phyloP scores from a whole-genome alignment of 352 stramenopile species.

The Hyaloperonospora brassicae region DNA sequence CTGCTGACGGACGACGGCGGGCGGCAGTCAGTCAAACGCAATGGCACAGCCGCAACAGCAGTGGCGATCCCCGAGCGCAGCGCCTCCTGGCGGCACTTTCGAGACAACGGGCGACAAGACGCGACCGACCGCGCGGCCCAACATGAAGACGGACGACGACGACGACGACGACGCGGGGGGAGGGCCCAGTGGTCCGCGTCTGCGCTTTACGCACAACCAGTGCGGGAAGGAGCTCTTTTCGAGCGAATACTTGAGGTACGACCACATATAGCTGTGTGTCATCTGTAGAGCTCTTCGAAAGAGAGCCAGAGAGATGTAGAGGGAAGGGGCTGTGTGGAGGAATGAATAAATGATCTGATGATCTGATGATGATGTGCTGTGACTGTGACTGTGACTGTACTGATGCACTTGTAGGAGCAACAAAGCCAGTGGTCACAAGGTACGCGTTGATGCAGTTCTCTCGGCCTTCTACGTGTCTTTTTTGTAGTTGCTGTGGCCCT shows the following conservation, averaged over 20 bases:
- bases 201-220: constrained; percentile 57
- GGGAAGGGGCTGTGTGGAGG: no score
- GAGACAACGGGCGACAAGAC: no score
- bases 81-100: not conserved
- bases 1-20: no score
- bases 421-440: constrained; percentile 78
- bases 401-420: constrained; percentile 47
- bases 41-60: constrained; percentile 11
- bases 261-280: not conserved
- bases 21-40: constrained; percentile 5
- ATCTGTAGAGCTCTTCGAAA: not conserved
- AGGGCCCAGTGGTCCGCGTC: constrained; percentile 1
- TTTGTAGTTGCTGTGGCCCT: constrained; percentile 1
- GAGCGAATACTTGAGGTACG: constrained; percentile 62
- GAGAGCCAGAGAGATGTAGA: not conserved
- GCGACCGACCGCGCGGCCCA: constrained; percentile 4
- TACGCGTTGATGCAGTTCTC: constrained; percentile 3
- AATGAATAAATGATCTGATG: no score
- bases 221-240: constrained; percentile 72
- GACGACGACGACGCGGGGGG: constrained; percentile 7
- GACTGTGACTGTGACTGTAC: not conserved
- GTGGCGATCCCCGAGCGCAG: constrained; percentile 13
- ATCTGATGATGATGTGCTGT: not conserved
- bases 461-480: not conserved
- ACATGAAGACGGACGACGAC: constrained; percentile 11